These are phyloP conservation scores for Pezicula carpinea DNA, from an alignment of 2,329 filamentous ascomycete genomes.

Conservation along the genomic window DNA sequence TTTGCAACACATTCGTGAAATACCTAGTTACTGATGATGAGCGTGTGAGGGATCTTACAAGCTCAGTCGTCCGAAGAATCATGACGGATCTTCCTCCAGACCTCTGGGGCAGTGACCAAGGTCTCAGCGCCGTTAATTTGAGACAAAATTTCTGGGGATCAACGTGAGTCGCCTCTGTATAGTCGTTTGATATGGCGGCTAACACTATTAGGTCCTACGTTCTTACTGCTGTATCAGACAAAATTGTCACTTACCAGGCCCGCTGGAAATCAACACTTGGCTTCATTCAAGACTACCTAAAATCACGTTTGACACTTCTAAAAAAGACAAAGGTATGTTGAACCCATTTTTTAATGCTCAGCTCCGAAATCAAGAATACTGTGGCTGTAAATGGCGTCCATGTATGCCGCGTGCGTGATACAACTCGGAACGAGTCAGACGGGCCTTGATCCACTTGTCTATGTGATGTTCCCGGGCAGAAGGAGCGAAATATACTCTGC, in stretches of 20 bases:
- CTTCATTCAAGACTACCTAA: slow-evolving; percentile 50
- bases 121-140: slow-evolving; percentile 14
- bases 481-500: background rate
- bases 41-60: slow-evolving; percentile 25
- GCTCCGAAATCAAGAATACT: too few species aligned
- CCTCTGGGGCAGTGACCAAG: slow-evolving; percentile 19
- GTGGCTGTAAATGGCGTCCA: too few species aligned
- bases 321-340: slow-evolving; percentile 24
- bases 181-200: background rate
- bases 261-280: slow-evolving; percentile 22
- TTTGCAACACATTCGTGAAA: slow-evolving; percentile 22
- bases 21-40: slow-evolving; percentile 29
- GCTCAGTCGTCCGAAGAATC: slow-evolving; percentile 21
- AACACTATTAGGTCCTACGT: slow-evolving; percentile 21
- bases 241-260: slow-evolving; percentile 18
- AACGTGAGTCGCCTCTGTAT: slow-evolving; percentile 23
- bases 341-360: too few species aligned
- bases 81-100: slow-evolving; percentile 20
- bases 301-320: slow-evolving; percentile 49
- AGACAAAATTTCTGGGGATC: slow-evolving; percentile 30
- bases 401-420: too few species aligned
- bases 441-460: background rate
- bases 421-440: background rate
- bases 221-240: slow-evolving; percentile 24
- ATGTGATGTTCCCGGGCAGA: background rate